Percentiles rank a stretch among this genome's conserved stretches.
Evolutionary conservation across 176 grass and related monocot species (phyloP).

Genomic region (Panicum miliaceum): DNA sequence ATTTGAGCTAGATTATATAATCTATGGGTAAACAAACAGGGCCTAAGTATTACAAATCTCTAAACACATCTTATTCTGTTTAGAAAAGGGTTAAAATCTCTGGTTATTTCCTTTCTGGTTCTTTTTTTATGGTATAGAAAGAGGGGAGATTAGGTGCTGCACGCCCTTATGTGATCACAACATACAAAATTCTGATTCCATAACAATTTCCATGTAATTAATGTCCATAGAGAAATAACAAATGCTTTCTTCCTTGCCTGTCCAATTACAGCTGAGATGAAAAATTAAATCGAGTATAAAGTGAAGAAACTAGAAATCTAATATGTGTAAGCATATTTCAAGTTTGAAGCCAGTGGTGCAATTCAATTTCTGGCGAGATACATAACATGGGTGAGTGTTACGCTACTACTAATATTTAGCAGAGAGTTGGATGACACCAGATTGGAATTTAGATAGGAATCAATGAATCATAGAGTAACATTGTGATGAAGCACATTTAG

Average conservation of each 20-base stretch:
- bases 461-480: not conserved
- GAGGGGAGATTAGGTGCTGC: no score
- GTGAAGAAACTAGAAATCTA: slow-evolving; percentile 11
- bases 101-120: no score
- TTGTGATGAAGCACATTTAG: not conserved
- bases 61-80: no score
- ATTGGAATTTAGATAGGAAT: not conserved
- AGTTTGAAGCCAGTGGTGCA: not conserved
- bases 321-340: not conserved
- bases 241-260: not conserved
- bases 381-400: not conserved
- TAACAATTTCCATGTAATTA: not conserved
- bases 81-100: no score
- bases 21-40: no score
- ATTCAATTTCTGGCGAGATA: not conserved
- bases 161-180: not conserved
- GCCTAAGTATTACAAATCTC: no score
- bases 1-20: no score
- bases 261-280: not conserved
- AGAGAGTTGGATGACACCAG: not conserved
- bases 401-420: not conserved
- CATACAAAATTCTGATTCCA: not conserved
- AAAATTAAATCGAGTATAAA: not conserved
- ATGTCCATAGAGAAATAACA: not conserved
- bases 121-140: no score